Percentiles rank a stretch among this genome's conserved stretches.
These are phyloP conservation scores for Gloeopeniophorella convolvens DNA, from an alignment of 768 basidiomycete species.

Conservation along the genomic window DNA sequence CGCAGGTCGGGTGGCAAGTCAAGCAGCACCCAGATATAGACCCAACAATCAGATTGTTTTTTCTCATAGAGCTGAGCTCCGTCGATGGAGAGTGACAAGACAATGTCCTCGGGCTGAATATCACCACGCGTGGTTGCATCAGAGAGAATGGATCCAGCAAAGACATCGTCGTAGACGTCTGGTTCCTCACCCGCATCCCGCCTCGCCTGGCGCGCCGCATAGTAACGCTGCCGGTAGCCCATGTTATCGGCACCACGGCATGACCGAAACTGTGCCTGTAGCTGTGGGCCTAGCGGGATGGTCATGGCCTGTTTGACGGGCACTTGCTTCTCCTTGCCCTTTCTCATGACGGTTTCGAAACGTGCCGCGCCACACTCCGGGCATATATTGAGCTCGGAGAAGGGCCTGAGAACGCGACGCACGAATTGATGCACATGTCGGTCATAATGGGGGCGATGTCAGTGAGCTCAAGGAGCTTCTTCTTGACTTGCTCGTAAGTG, in stretches of 20 bases:
- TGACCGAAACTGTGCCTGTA: neutral
- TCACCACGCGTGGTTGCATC: slow-evolving; percentile 19
- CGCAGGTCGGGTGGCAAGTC: slow-evolving; percentile 27
- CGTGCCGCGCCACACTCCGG: neutral
- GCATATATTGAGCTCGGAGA: neutral
- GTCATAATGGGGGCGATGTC: neutral
- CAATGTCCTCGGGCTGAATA: slow-evolving; percentile 26
- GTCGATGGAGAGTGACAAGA: slow-evolving; percentile 34
- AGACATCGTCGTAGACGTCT: slow-evolving; percentile 26
- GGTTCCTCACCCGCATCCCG: too few relatives aligned
- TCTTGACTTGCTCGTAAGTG: too few relatives aligned
- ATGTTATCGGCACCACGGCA: too few relatives aligned
- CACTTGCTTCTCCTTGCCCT: neutral
- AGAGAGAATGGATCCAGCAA: slow-evolving; percentile 26
- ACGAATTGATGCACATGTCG: neutral
- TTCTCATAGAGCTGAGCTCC: slow-evolving; percentile 36
- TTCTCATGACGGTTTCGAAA: neutral
- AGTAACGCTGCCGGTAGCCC: too few relatives aligned
- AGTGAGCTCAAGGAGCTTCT: too few relatives aligned
- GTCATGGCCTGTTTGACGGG: neutral
- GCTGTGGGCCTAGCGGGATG: neutral
- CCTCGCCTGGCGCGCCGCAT: too few relatives aligned
- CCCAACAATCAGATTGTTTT: slow-evolving; percentile 31
- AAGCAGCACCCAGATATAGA: slow-evolving; percentile 34
- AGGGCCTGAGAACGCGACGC: neutral